A percentile compares a stretch with the other conserved stretches of the same genome.
These are phyloP conservation scores for Brassica nigra DNA, from an alignment of 345 rosid species.

Conservation along the genomic window DNA sequence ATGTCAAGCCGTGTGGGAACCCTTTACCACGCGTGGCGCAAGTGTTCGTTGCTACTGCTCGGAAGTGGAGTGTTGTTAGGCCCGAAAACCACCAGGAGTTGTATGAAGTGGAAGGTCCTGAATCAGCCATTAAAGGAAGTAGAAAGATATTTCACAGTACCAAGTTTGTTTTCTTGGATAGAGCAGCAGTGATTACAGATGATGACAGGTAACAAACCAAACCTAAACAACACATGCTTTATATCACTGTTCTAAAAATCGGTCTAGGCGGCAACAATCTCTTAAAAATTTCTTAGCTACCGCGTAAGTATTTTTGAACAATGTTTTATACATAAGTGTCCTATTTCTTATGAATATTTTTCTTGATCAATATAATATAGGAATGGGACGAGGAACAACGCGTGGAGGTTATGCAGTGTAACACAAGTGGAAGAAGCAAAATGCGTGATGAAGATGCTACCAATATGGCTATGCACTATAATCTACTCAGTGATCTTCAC, in stretches of 20 bases:
- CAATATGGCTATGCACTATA: slow-evolving; percentile 74
- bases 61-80: slow-evolving; percentile 49
- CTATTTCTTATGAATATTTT: neutral
- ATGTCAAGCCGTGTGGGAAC: slow-evolving; percentile 62
- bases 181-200: slow-evolving; percentile 76
- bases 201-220: slow-evolving; percentile 40
- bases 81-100: slow-evolving; percentile 43
- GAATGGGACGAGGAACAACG: slow-evolving; percentile 30
- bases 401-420: slow-evolving; percentile 82
- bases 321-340: neutral
- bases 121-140: slow-evolving; percentile 81
- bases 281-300: too few species aligned
- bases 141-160: slow-evolving; percentile 74
- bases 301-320: too few species aligned
- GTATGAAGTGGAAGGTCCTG: slow-evolving; percentile 64
- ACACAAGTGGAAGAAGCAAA: slow-evolving; percentile 87
- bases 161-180: slow-evolving; percentile 67
- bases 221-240: too few species aligned
- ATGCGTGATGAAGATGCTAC: slow-evolving; percentile 66
- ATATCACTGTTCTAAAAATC: neutral
- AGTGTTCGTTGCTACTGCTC: slow-evolving; percentile 58
- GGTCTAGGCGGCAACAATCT: neutral
- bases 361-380: neutral
- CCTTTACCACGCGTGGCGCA: slow-evolving; percentile 79
- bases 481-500: slow-evolving; percentile 77